phyloP scores from a whole-genome alignment of 306 rosid genomes.

The Vigna trinervia region DNA sequence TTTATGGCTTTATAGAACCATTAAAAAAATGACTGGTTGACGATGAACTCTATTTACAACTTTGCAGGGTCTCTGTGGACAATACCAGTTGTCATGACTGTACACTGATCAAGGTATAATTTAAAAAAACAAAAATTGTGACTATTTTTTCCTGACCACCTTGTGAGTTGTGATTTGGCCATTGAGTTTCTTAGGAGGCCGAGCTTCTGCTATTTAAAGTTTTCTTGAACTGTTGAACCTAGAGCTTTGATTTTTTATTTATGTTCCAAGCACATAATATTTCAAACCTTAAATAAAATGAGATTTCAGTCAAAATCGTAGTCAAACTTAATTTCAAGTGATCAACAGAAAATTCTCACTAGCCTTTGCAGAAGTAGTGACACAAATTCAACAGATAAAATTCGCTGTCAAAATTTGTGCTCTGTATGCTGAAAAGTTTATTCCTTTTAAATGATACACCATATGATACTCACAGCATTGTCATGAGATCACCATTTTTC shows the following conservation, averaged over 20 bases:
- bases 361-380: neutral
- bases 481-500: neutral
- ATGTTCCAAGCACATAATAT: neutral
- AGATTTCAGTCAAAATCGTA: constrained; percentile 7
- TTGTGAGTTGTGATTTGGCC: neutral
- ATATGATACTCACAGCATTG: constrained; percentile 6
- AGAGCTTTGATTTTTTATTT: neutral
- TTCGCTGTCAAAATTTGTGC: constrained; percentile 9
- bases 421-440: neutral
- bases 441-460: constrained; percentile 6
- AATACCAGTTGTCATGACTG: constrained; percentile 62
- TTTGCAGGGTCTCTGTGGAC: constrained; percentile 84
- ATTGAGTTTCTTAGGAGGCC: neutral
- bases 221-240: neutral
- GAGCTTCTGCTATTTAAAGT: constrained; percentile 18
- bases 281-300: constrained; percentile 1
- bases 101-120: constrained; percentile 75
- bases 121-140: neutral
- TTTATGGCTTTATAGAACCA: constrained; percentile 14
- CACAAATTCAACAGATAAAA: constrained; percentile 11
- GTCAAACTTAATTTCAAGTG: constrained; percentile 20
- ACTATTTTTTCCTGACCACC: constrained; percentile 20
- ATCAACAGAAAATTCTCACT: neutral
- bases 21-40: constrained; percentile 34
- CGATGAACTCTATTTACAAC: constrained; percentile 31